Evolutionary conservation across 441 rosid genomes (phyloP).

Genomic region (Erysimum cheiri): DNA sequence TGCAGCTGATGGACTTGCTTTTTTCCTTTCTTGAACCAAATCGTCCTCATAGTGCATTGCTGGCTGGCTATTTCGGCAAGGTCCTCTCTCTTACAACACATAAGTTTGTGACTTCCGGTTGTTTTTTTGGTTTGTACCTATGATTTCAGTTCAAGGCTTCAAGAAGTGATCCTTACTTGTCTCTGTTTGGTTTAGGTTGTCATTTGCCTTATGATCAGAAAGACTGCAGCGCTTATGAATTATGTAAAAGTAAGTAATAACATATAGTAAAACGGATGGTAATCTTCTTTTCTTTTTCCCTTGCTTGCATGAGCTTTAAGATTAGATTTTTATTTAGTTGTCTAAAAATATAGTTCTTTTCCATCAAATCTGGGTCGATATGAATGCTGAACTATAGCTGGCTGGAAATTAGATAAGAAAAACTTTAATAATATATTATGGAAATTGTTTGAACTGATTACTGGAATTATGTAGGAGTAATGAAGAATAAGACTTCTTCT

Average conservation of each 20-base stretch:
- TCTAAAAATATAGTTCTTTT: neutral
- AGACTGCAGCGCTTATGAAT: constrained; percentile 91
- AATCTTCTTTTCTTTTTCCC: neutral
- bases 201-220: constrained; percentile 93
- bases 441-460: neutral
- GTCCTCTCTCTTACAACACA: constrained; percentile 47
- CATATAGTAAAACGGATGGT: constrained; percentile 6
- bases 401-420: constrained; percentile 4
- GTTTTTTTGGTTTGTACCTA: constrained; percentile 3
- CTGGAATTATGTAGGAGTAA: constrained; percentile 4
- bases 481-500: constrained; percentile 5
- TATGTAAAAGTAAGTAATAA: constrained; percentile 80
- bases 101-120: neutral
- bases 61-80: constrained; percentile 99
- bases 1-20: constrained; percentile 92
- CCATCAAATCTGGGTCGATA: neutral
- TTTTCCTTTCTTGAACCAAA: constrained; percentile 95
- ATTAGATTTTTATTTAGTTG: constrained; percentile 1
- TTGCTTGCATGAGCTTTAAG: neutral
- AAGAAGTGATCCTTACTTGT: constrained; percentile 23
- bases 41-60: constrained; percentile 86
- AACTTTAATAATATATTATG: neutral
- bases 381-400: constrained; percentile 20
- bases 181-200: constrained; percentile 70
- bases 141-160: constrained; percentile 25